A percentile compares a stretch with the other conserved stretches of the same genome.
These are phyloP conservation scores for Pichia gijzeniarum DNA, from an alignment of 805 yeast genomes.

Conservation along the genomic window DNA sequence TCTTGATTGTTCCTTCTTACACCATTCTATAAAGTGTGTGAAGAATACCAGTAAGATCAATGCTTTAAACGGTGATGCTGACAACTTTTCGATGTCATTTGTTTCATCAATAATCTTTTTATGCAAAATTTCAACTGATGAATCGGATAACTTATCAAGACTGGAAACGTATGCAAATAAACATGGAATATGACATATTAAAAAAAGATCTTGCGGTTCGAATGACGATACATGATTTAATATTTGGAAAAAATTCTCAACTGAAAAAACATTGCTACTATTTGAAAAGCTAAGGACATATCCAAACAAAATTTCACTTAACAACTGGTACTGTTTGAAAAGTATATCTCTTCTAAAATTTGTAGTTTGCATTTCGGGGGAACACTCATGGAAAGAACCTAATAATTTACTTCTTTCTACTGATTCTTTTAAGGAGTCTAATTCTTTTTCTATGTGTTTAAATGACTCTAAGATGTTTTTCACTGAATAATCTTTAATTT, in stretches of 20 bases:
- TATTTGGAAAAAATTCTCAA: constrained; percentile 33
- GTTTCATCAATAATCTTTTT: constrained; percentile 31
- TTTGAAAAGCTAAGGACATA: constrained; percentile 30
- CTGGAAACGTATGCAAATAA: constrained; percentile 40
- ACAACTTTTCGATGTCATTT: constrained; percentile 35
- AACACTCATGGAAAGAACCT: constrained; percentile 38
- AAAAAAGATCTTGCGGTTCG: constrained; percentile 55
- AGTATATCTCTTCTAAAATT: constrained; percentile 57
- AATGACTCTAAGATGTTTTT: constrained; percentile 41
- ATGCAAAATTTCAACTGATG: constrained; percentile 35
- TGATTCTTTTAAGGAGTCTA: constrained; percentile 47
- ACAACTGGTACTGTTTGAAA: constrained; percentile 58
- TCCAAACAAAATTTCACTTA: constrained; percentile 61
- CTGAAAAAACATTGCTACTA: constrained; percentile 26
- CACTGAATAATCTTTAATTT: constrained; percentile 2
- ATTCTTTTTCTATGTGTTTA: constrained; percentile 47
- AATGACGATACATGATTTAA: constrained; percentile 42
- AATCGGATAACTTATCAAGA: constrained; percentile 31
- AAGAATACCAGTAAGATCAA: constrained; percentile 46
- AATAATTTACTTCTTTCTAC: constrained; percentile 48
- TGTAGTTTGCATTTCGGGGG: constrained; percentile 41
- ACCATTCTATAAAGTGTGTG: constrained; percentile 60
- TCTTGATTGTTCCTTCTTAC: constrained; percentile 43
- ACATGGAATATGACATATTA: constrained; percentile 60
- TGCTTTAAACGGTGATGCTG: constrained; percentile 43